phyloP scores from a whole-genome alignment of 2,329 filamentous ascomycete genomes.

The Hymenoscyphus salicellus region DNA sequence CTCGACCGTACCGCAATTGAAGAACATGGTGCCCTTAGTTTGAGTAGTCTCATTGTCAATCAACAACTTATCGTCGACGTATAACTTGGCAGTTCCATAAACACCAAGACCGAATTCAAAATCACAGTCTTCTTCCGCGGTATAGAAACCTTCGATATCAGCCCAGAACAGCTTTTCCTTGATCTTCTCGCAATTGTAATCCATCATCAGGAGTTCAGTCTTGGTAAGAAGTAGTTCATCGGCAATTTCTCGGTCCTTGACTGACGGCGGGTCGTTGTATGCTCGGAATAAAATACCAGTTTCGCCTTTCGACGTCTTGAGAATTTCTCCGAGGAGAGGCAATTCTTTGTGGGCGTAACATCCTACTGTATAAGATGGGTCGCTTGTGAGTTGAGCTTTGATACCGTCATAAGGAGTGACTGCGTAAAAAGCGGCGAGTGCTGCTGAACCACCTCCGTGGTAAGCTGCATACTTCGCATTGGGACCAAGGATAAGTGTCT shows the following conservation, averaged over 20 bases:
- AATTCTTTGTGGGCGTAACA: slow-evolving; percentile 64
- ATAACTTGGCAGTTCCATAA: slow-evolving; percentile 37
- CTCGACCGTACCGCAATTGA: slow-evolving; percentile 36
- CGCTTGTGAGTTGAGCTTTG: slow-evolving; percentile 46
- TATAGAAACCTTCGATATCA: slow-evolving; percentile 38
- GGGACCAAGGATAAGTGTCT: slow-evolving; percentile 55
- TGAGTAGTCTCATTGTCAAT: slow-evolving; percentile 38
- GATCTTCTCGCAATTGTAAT: slow-evolving; percentile 44
- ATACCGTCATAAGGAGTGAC: slow-evolving; percentile 73
- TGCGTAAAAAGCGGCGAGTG: slow-evolving; percentile 43
- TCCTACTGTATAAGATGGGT: slow-evolving; percentile 55
- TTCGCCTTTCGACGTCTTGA: slow-evolving; percentile 52
- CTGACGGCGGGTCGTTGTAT: slow-evolving; percentile 22
- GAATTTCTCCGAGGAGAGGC: slow-evolving; percentile 53
- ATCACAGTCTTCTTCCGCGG: slow-evolving; percentile 32
- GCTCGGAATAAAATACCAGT: slow-evolving; percentile 53
- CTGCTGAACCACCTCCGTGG: slow-evolving; percentile 35
- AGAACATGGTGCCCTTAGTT: slow-evolving; percentile 35
- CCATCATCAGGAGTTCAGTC: slow-evolving; percentile 29
- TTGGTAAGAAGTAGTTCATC: slow-evolving; percentile 28
- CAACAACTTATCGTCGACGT: slow-evolving; percentile 37
- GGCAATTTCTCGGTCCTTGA: slow-evolving; percentile 21
- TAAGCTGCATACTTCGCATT: slow-evolving; percentile 56
- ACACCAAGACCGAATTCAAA: slow-evolving; percentile 37
- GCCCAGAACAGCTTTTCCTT: slow-evolving; percentile 40